Percentiles rank a stretch among this genome's conserved stretches.
These are phyloP conservation scores for Neurospora sp. DNA, from an alignment of 495 filamentous ascomycete genomes.

Conservation along the genomic window DNA sequence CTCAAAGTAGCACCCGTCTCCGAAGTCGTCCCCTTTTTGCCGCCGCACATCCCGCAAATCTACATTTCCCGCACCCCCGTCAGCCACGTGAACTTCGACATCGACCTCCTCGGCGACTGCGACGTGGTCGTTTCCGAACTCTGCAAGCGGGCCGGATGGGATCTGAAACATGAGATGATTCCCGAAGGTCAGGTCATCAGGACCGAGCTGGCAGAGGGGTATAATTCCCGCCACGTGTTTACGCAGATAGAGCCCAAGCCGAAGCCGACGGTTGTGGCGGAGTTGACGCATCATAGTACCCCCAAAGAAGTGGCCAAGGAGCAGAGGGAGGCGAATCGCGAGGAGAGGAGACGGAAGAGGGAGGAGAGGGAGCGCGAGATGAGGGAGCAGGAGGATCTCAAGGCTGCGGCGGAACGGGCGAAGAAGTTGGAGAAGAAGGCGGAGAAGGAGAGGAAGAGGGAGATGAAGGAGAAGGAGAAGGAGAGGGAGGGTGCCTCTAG, in stretches of 20 bases:
- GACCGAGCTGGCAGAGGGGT: slow-evolving; percentile 49
- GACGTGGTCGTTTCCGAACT: slow-evolving; percentile 87
- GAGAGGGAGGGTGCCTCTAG: no score
- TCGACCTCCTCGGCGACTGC: slow-evolving; percentile 88
- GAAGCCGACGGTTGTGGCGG: background rate
- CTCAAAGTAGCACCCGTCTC: slow-evolving; percentile 92
- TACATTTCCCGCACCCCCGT: slow-evolving; percentile 87
- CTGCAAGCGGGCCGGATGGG: slow-evolving; percentile 76
- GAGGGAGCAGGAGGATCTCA: background rate
- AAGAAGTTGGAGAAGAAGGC: background rate
- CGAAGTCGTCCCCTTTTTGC: slow-evolving; percentile 76
- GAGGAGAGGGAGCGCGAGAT: slow-evolving; percentile 1
- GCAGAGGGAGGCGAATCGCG: background rate
- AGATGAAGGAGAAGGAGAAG: background rate
- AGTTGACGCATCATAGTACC: background rate
- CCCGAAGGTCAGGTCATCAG: slow-evolving; percentile 53
- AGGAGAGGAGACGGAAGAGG: background rate
- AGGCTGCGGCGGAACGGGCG: background rate
- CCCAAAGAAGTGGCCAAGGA: background rate
- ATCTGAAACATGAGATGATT: slow-evolving; percentile 82
- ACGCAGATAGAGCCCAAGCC: slow-evolving; percentile 17
- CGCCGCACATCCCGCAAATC: slow-evolving; percentile 75
- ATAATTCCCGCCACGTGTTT: slow-evolving; percentile 55
- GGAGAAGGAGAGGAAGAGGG: background rate
- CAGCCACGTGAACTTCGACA: slow-evolving; percentile 84